phyloP scores from a whole-genome alignment of 2,329 filamentous ascomycete species.

The Pseudofabraea citricarpa region DNA sequence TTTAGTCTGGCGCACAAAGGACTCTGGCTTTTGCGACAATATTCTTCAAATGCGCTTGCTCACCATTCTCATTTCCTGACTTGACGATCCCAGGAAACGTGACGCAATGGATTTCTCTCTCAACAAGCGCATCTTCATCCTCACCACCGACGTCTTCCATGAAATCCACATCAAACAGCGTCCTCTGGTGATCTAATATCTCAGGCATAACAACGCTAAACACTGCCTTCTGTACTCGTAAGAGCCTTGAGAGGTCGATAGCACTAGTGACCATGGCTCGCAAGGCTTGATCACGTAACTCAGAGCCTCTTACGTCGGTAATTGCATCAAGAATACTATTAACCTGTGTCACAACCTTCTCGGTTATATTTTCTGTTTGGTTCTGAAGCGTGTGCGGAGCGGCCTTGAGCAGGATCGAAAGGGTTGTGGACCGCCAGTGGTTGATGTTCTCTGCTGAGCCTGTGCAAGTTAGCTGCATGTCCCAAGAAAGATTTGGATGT shows the following conservation, averaged over 20 bases:
- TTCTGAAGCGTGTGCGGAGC: conserved; percentile 39
- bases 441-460: conserved; percentile 51
- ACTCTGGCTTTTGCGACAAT: conserved; percentile 64
- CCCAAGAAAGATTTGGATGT: too few species aligned
- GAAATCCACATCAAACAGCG: conserved; percentile 49
- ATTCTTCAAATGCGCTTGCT: conserved; percentile 55
- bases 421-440: conserved; percentile 62
- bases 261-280: conserved; percentile 46
- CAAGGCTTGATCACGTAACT: conserved; percentile 48
- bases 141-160: conserved; percentile 65
- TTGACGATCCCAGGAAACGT: conserved; percentile 63
- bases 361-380: conserved; percentile 38
- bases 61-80: conserved; percentile 59
- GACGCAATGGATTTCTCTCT: conserved; percentile 54
- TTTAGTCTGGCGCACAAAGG: conserved; percentile 39
- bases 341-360: conserved; percentile 39
- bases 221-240: conserved; percentile 54
- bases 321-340: conserved; percentile 47
- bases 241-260: conserved; percentile 50
- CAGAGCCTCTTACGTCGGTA: conserved; percentile 23
- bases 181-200: conserved; percentile 42
- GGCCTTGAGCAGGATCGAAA: conserved; percentile 53
- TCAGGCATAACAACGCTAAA: conserved; percentile 54
- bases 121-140: conserved; percentile 49
- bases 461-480: conserved; percentile 20